A percentile compares a stretch with the other conserved stretches of the same genome.
These are phyloP conservation scores for Didymella glomerata DNA, from an alignment of 2,329 filamentous ascomycete genomes.

Conservation along the genomic window DNA sequence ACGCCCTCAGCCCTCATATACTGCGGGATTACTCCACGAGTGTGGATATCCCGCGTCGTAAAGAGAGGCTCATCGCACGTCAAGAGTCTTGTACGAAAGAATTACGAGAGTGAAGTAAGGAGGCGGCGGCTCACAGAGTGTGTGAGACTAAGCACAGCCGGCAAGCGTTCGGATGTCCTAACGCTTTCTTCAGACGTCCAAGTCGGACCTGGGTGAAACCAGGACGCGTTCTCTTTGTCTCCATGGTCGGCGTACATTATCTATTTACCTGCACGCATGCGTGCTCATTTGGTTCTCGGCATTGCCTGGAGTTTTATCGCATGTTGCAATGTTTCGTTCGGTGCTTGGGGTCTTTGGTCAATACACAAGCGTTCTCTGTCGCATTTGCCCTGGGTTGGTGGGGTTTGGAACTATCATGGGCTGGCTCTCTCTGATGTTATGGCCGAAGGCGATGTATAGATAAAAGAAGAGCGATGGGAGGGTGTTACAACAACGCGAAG, in stretches of 20 bases:
- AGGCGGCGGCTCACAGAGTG: neutral
- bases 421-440: slow-evolving; percentile 26
- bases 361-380: slow-evolving; percentile 24
- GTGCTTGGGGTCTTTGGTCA: slow-evolving; percentile 17
- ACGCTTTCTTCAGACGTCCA: neutral
- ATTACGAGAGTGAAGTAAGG: neutral
- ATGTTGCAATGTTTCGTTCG: slow-evolving; percentile 12
- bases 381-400: slow-evolving; percentile 21
- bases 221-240: slow-evolving; percentile 3
- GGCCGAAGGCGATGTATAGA: slow-evolving; percentile 23
- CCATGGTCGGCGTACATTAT: slow-evolving; percentile 14
- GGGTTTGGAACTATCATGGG: slow-evolving; percentile 16
- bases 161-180: neutral
- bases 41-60: neutral
- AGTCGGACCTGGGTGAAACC: neutral
- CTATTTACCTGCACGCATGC: slow-evolving; percentile 18
- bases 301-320: slow-evolving; percentile 31
- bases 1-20: neutral
- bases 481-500: slow-evolving; percentile 6
- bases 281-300: slow-evolving; percentile 23
- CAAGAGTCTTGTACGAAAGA: neutral
- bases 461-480: slow-evolving; percentile 11
- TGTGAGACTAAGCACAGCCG: neutral
- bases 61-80: neutral
- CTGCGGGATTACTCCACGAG: neutral